These are phyloP conservation scores for Clitocybe nebularis DNA, from an alignment of 1,284 basidiomycete species.

Conservation along the genomic window DNA sequence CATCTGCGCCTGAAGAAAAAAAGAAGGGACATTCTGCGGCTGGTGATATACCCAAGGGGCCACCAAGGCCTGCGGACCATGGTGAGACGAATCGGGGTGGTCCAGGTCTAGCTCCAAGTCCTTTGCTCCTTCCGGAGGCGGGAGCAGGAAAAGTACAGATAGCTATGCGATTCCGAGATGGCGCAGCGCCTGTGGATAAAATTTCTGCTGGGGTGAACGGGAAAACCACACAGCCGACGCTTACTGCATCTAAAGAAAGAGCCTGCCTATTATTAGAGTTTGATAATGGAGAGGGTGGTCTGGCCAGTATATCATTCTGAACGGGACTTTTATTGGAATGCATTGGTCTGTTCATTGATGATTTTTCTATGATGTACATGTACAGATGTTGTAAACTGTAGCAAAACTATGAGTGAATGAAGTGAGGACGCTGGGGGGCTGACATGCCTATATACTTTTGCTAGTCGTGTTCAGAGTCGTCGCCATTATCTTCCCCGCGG, in stretches of 20 bases:
- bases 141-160: background rate
- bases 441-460: too few species aligned
- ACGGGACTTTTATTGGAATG: slow-evolving; percentile 8
- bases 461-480: slow-evolving; percentile 18
- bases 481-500: slow-evolving; percentile 23
- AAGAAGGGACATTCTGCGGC: too few species aligned
- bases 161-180: slow-evolving; percentile 2
- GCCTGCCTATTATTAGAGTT: slow-evolving; percentile 21
- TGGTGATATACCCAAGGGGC: too few species aligned
- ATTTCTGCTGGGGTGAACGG: slow-evolving; percentile 21
- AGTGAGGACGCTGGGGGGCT: too few species aligned
- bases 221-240: slow-evolving; percentile 9
- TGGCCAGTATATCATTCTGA: too few species aligned
- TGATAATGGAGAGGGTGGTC: slow-evolving; percentile 16
- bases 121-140: slow-evolving; percentile 10
- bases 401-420: too few species aligned
- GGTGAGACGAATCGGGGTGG: background rate
- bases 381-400: too few species aligned
- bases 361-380: slow-evolving; percentile 3
- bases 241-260: slow-evolving; percentile 11
- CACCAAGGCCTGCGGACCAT: background rate
- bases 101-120: background rate
- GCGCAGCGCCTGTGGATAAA: background rate
- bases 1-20: too few species aligned
- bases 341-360: background rate